Percentiles rank a stretch among this genome's conserved stretches.
These are phyloP conservation scores for Huiozyma sinensis DNA, from an alignment of 805 yeast genomes.

Conservation along the genomic window DNA sequence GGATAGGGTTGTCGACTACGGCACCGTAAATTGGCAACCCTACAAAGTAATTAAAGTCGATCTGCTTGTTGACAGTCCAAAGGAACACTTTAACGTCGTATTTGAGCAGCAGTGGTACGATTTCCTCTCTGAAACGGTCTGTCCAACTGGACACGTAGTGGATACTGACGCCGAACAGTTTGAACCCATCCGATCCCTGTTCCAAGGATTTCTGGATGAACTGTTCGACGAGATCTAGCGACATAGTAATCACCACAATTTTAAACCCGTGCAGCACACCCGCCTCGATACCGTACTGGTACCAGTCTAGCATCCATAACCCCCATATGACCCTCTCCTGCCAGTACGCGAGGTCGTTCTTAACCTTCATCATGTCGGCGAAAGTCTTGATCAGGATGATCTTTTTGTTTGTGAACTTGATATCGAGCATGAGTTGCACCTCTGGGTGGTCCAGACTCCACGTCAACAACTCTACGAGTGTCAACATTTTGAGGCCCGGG, in stretches of 20 bases:
- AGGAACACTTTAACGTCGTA: slow-evolving; percentile 32
- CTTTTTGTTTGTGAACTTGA: slow-evolving; percentile 38
- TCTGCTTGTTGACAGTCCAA: slow-evolving; percentile 42
- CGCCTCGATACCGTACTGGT: slow-evolving; percentile 31
- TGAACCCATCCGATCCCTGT: slow-evolving; percentile 33
- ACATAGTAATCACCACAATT: slow-evolving; percentile 29
- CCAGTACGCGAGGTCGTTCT: slow-evolving; percentile 36
- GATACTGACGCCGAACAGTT: slow-evolving; percentile 47
- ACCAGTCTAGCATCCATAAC: slow-evolving; percentile 41
- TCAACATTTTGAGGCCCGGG: slow-evolving; percentile 31
- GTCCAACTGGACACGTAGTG: slow-evolving; percentile 38
- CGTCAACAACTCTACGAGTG: slow-evolving; percentile 31
- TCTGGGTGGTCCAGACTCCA: slow-evolving; percentile 31
- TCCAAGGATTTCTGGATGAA: slow-evolving; percentile 30
- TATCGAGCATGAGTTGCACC: slow-evolving; percentile 38
- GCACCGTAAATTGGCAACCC: slow-evolving; percentile 24
- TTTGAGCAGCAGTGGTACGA: slow-evolving; percentile 24
- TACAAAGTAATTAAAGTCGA: slow-evolving; percentile 20
- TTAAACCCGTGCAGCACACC: slow-evolving; percentile 30
- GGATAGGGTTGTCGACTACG: slow-evolving; percentile 24
- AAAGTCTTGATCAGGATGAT: slow-evolving; percentile 33
- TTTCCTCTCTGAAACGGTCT: slow-evolving; percentile 21
- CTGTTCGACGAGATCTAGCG: slow-evolving; percentile 24
- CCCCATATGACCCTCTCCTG: slow-evolving; percentile 38
- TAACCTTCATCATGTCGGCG: slow-evolving; percentile 27